These are phyloP conservation scores for Torulaspora maleeae DNA, from an alignment of 805 yeast species.

Conservation along the genomic window DNA sequence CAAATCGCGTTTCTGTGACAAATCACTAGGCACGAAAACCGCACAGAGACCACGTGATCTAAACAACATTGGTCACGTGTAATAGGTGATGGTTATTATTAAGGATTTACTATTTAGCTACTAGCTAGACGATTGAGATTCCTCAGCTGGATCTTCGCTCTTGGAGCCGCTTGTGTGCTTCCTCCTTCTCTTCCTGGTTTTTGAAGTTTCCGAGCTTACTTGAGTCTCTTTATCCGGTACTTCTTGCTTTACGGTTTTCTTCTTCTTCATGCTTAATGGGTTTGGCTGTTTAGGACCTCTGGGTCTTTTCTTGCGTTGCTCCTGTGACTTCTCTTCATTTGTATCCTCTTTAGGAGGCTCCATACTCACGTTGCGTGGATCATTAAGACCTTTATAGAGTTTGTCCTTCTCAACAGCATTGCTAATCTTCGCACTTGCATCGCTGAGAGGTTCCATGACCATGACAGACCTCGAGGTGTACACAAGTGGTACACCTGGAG, in stretches of 20 bases:
- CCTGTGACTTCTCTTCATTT: conserved; percentile 14
- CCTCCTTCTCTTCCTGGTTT: conserved; percentile 25
- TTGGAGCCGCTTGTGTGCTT: conserved; percentile 12
- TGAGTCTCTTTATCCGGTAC: neutral
- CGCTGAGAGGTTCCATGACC: conserved; percentile 91
- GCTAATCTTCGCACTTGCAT: conserved; percentile 54
- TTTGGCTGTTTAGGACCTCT: conserved; percentile 78
- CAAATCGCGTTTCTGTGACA: conserved; percentile 3
- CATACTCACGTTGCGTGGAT: conserved; percentile 48
- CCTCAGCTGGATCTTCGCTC: conserved; percentile 1
- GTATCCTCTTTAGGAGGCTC: conserved; percentile 19
- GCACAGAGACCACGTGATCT: neutral
- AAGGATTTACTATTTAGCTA: neutral
- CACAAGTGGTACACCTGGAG: conserved; percentile 88
- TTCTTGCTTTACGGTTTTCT: conserved; percentile 35
- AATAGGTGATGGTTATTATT: too few species aligned
- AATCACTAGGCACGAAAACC: neutral
- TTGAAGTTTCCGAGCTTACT: conserved; percentile 2
- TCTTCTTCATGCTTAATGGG: conserved; percentile 84
- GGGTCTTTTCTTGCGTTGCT: conserved; percentile 43
- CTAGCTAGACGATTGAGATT: neutral
- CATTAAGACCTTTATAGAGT: conserved; percentile 74
- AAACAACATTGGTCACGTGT: too few species aligned
- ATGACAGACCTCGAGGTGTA: conserved; percentile 88
- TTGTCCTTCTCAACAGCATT: conserved; percentile 57